Base-by-base conservation (phyloP, 805 yeast species). In the Yamadazyma laniorum region DNA sequence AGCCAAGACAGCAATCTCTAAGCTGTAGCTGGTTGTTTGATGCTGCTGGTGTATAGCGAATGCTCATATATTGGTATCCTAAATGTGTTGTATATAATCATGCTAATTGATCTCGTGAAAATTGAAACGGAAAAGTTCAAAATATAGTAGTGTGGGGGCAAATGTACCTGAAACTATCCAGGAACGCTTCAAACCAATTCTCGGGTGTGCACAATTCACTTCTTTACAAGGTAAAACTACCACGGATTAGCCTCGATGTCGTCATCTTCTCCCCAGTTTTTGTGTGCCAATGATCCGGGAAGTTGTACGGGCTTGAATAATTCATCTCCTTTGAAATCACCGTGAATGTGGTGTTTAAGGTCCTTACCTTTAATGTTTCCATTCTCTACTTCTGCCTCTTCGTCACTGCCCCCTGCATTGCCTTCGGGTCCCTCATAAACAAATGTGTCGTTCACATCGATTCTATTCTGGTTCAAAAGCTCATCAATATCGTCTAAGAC, bases 401-500 rank as follows among this genome's bases (percentile, higher is more conserved):
- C 48, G n/a, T 58, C 58, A 2, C 53, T 58, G 6, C 42, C 55
- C 9, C 23, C 23, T 9, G 9, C 9, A 6, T 51, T 54, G 3
- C 51, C 47, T 21, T 32, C 35, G 4, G 27, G 21, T 26, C 39
- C 33, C 22, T 54, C 57, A 25, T 55, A 47, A 28, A 53, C 62
- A 40, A 48, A 65, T 5, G 67, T 60, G 15, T 65, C 69, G 40
- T 62, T 60, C 29, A 53, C 43, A 35, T 48, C 52, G 16, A 54
- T 54, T 32, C 51, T 56, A 46, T 67, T 65, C 18, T 18, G 35
- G 18, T 14, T 29, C 47, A 65, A 41, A 5, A 83, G 69, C 39
- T 79, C 85, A 48, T 85, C 95, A 25, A 87, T 63, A 37, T 76
- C 79, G 53, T 87, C 96, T 40, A 82, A 61, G 9, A 88, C 67